phyloP scores from a whole-genome alignment of 2,329 filamentous ascomycete genomes.

The Talaromyces sp. region DNA sequence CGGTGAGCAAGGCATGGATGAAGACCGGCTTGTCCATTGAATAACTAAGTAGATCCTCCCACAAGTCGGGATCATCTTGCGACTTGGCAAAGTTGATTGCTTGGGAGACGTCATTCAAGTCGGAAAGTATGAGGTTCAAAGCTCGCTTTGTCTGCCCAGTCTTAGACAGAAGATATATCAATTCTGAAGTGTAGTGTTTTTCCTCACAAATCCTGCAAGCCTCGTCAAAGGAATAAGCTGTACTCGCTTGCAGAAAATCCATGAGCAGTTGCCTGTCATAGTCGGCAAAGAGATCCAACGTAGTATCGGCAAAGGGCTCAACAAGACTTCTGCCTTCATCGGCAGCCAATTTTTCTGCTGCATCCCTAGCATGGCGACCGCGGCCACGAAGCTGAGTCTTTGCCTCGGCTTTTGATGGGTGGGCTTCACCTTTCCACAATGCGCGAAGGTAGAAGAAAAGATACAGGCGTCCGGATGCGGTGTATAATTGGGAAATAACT shows the following conservation, averaged over 20 bases:
- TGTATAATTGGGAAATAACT: slow-evolving; percentile 74
- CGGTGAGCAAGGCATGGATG: slow-evolving; percentile 84
- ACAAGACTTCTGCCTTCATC: slow-evolving; percentile 66
- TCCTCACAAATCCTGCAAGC: slow-evolving; percentile 72
- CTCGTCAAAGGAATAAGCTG: slow-evolving; percentile 80
- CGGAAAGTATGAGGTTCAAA: slow-evolving; percentile 86
- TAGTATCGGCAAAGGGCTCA: slow-evolving; percentile 81
- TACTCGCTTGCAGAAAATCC: slow-evolving; percentile 80
- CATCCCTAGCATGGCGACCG: slow-evolving; percentile 39
- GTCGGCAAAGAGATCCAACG: slow-evolving; percentile 78
- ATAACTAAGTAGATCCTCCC: slow-evolving; percentile 91
- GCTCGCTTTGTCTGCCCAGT: slow-evolving; percentile 92
- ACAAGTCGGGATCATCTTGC: slow-evolving; percentile 86
- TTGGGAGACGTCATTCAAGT: slow-evolving; percentile 84
- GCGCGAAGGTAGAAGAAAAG: slow-evolving; percentile 88
- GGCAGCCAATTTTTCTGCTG: slow-evolving; percentile 48
- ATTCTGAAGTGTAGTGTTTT: slow-evolving; percentile 77
- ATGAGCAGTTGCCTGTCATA: slow-evolving; percentile 79
- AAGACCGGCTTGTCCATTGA: slow-evolving; percentile 97
- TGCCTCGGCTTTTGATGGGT: slow-evolving; percentile 36
- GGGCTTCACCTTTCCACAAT: slow-evolving; percentile 74
- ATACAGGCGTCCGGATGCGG: slow-evolving; percentile 66
- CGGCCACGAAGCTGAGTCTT: slow-evolving; percentile 34
- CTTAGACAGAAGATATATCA: slow-evolving; percentile 94
- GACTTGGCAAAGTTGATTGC: slow-evolving; percentile 94